Conservation (phyloP, 352 stramenopile species). For the Pythium brachiatum region DNA sequence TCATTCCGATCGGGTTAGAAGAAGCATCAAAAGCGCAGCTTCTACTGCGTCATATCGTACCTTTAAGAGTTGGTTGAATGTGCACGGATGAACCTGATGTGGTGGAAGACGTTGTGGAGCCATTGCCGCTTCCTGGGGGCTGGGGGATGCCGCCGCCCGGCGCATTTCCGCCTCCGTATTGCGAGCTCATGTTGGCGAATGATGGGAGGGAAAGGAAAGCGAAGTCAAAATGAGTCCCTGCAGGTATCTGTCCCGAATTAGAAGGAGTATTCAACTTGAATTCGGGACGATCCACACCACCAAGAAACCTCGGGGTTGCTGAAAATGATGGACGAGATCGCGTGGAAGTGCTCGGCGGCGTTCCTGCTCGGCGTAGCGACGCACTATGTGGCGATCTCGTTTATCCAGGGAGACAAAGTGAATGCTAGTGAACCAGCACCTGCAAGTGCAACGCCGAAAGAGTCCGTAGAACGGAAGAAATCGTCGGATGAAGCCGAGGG, state of each 20-base stretch:
- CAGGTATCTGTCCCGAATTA: constrained; percentile 4
- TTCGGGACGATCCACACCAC: constrained; percentile 2
- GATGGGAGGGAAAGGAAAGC: too few species aligned
- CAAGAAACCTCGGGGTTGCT: background rate
- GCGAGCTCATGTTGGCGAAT: constrained; percentile 19
- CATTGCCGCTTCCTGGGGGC: constrained; percentile 21
- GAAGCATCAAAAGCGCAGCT: background rate
- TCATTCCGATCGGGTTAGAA: background rate
- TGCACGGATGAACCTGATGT: constrained; percentile 9
- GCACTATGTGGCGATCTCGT: constrained; percentile 52
- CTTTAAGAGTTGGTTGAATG: constrained; percentile 80
- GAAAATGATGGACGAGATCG: constrained; percentile 51
- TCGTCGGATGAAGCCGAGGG: constrained; percentile 1
- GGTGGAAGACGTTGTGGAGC: background rate
- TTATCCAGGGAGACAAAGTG: constrained; percentile 30
- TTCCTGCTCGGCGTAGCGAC: constrained; percentile 71
- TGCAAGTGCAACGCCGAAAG: constrained; percentile 3
- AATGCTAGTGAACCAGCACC: background rate
- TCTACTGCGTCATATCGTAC: constrained; percentile 21
- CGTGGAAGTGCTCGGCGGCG: constrained; percentile 75
- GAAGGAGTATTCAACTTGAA: background rate
- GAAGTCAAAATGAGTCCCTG: constrained; percentile 11
- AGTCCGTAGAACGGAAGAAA: constrained; percentile 6
- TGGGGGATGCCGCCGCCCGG: constrained; percentile 17
- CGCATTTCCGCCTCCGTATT: constrained; percentile 11